Evolutionary conservation across 805 yeast genomes (phyloP).

Genomic region (Kodamaea neixiangensis): DNA sequence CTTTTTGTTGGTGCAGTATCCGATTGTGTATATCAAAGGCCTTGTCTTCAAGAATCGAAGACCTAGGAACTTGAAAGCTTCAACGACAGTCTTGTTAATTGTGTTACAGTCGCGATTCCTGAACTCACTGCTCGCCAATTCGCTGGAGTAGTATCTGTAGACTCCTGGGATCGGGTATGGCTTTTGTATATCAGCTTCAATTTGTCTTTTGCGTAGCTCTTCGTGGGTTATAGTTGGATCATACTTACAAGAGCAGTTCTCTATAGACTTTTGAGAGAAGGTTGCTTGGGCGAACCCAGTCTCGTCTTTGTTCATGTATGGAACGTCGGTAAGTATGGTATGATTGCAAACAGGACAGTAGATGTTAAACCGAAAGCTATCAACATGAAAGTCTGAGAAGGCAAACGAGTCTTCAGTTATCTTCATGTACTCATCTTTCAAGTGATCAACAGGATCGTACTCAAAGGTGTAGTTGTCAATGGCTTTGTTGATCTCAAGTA

Average conservation of each 20-base stretch:
- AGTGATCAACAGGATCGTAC: constrained; percentile 12
- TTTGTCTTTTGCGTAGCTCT: constrained; percentile 21
- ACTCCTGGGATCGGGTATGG: constrained; percentile 10
- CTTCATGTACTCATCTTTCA: constrained; percentile 1
- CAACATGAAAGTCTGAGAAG: constrained; percentile 4
- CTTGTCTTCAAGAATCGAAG: background rate
- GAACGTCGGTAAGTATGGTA: constrained; percentile 11
- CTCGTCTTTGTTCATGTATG: constrained; percentile 10
- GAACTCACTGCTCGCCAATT: background rate
- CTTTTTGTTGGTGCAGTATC: background rate
- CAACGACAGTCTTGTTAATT: background rate
- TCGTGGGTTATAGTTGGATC: constrained; percentile 18
- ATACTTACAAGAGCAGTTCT: background rate
- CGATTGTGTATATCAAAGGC: background rate
- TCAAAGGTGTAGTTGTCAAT: constrained; percentile 15
- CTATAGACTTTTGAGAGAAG: background rate
- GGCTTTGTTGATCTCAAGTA: constrained; percentile 11
- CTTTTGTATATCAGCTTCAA: constrained; percentile 16
- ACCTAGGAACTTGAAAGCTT: background rate
- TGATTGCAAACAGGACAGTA: constrained; percentile 17
- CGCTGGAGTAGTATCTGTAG: constrained; percentile 12
- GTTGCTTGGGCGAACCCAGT: constrained; percentile 19
- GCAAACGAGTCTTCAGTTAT: constrained; percentile 7
- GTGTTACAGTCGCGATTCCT: background rate
- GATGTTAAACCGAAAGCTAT: constrained; percentile 10